Percentiles rank a stretch among this genome's conserved stretches.
Conservation (phyloP, 176 grass and related monocot genomes). For the Aegilops longissima region DNA sequence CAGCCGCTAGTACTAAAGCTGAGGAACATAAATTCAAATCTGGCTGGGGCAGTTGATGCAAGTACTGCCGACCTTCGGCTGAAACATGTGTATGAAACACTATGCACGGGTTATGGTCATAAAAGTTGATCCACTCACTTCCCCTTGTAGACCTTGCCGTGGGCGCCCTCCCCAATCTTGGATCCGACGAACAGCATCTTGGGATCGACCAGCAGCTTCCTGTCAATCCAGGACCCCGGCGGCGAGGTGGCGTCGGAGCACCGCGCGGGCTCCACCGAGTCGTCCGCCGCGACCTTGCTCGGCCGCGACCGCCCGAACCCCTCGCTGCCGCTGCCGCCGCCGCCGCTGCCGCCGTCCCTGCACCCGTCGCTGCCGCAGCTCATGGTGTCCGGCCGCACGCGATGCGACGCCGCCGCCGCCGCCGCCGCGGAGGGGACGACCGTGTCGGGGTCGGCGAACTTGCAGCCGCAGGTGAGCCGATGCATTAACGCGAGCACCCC, state of each 20-base stretch:
- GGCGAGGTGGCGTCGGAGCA: slow-evolving; percentile 36
- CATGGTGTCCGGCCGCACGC: slow-evolving; percentile 41
- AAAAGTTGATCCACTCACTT: slow-evolving; percentile 61
- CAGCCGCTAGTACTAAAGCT: background rate
- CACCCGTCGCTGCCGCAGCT: slow-evolving; percentile 62
- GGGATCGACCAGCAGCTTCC: slow-evolving; percentile 94
- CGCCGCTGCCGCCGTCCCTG: slow-evolving; percentile 16
- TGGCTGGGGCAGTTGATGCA: background rate
- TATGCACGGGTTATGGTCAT: background rate
- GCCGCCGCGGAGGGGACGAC: background rate
- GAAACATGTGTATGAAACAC: background rate
- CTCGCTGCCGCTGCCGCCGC: slow-evolving; percentile 17
- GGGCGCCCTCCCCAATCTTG: slow-evolving; percentile 97
- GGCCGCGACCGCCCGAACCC: slow-evolving; percentile 48
- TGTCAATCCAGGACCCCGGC: slow-evolving; percentile 54
- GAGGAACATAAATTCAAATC: slow-evolving; percentile 16
- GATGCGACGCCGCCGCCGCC: slow-evolving; percentile 6
- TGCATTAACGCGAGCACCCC: slow-evolving; percentile 42
- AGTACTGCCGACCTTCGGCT: background rate
- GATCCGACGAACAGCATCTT: slow-evolving; percentile 72
- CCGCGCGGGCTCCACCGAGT: slow-evolving; percentile 37
- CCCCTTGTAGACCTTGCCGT: slow-evolving; percentile 96
- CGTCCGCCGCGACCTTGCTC: slow-evolving; percentile 53
- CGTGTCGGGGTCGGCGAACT: slow-evolving; percentile 37
- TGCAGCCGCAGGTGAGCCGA: slow-evolving; percentile 42